Base-by-base conservation (phyloP, 1,284 basidiomycete genomes). In the Ceratorhiza oryzae-sativae region DNA sequence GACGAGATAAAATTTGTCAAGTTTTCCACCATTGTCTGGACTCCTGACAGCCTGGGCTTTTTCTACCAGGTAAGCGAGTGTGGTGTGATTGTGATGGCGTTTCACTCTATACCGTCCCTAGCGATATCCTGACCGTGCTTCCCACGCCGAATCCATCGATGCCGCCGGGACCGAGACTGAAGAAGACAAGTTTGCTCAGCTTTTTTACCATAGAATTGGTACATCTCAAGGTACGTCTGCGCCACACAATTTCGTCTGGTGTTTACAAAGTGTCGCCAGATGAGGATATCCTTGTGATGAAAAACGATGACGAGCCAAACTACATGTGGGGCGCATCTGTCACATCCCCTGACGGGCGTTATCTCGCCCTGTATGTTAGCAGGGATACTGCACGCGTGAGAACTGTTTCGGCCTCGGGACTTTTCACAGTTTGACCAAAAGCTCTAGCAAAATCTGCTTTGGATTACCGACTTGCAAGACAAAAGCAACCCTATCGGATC, bases 1-100 rank as follows among this genome's bases (percentile, higher is more conserved):
- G 92, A 94, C 58, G 88, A 88, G 75, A 81, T 94, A 72, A 84
- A 87, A 70, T 90, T 86, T 77, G 90, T 91, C 76, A 94, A 94
- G 78, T 93, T 92, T 80, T 89, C 88, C 0, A 80, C 80, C 10
- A 84, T 93, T 61, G 82, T 82, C 36, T 94, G 92, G 92, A 87
- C 88, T 8, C 86, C 87, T 71, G 91, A 93, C 79, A 89, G 87
- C 71, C 88, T 87, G 75, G 91, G 92, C 0, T 93, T 94, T 79
- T 92, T 93, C 81, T 94, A 94, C 79, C 90, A 92, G 82, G 90
- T 90, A n/a, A n/a, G n/a, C n/a, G 75, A 53, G 61, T 20, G 20
- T 51, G n/a, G 39, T 71, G 75, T n/a, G 77, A 73, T 61, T 72
- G 70, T 48, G 71, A 49, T 32, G 36, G 8, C 3, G 48, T 48